Evolutionary conservation across 2,329 filamentous ascomycete species (phyloP).

Genomic region (Sclerotinia subarctica): DNA sequence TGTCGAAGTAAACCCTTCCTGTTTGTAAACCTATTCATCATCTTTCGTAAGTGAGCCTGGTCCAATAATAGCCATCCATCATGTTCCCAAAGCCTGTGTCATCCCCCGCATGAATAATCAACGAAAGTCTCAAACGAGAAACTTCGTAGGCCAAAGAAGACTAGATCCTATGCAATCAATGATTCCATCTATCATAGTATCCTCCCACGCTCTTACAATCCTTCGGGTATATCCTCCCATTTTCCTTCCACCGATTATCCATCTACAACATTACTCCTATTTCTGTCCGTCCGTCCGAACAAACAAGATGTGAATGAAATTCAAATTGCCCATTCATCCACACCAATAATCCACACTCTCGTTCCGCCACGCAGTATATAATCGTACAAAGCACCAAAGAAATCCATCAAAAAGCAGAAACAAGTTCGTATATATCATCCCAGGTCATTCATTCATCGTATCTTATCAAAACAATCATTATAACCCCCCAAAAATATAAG

Average conservation of each 20-base stretch:
- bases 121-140: background rate
- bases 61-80: background rate
- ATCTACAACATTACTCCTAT: background rate
- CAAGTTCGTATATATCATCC: background rate
- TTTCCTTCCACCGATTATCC: background rate
- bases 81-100: background rate
- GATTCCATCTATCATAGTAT: background rate
- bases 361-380: background rate
- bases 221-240: background rate
- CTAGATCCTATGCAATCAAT: background rate
- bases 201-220: background rate
- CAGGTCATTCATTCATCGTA: background rate
- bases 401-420: background rate
- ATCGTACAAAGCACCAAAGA: background rate
- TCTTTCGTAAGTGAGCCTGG: background rate
- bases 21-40: background rate
- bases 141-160: background rate
- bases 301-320: conserved; percentile 3
- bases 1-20: conserved; percentile 5
- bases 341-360: background rate
- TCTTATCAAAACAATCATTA: background rate
- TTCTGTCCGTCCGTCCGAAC: background rate
- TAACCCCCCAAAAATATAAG: background rate
- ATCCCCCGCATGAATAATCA: background rate
- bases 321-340: background rate